These are phyloP conservation scores for Colletotrichum kahawae DNA, from an alignment of 2,329 filamentous ascomycete genomes.

Conservation along the genomic window DNA sequence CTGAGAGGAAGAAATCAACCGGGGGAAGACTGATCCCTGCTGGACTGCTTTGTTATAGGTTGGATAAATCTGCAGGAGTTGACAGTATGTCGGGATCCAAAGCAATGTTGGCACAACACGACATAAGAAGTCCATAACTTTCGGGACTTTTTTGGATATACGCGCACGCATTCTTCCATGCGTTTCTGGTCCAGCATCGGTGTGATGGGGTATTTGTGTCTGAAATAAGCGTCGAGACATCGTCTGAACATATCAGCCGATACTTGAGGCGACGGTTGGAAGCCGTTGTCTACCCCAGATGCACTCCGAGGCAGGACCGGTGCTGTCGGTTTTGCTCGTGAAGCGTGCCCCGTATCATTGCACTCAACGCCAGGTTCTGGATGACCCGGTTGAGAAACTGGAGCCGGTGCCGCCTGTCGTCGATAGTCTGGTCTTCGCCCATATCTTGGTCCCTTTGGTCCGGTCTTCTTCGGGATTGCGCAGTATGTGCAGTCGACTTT, in stretches of 20 bases:
- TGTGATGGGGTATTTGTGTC: background rate
- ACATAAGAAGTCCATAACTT: background rate
- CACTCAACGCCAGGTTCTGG: background rate
- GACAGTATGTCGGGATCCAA: background rate
- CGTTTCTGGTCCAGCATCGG: background rate
- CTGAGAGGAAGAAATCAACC: background rate
- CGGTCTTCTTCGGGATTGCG: background rate
- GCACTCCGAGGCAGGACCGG: background rate
- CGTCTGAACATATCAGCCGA: background rate
- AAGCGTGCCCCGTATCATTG: background rate
- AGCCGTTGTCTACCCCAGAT: background rate
- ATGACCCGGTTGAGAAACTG: background rate
- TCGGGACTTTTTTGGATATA: background rate
- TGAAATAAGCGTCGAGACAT: background rate
- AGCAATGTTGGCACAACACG: background rate
- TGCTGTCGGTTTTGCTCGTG: background rate
- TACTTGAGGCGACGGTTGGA: background rate
- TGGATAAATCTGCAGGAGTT: background rate
- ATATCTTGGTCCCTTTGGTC: background rate
- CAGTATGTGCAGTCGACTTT: background rate
- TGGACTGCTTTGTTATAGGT: background rate
- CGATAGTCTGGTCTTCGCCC: background rate
- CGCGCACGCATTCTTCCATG: background rate
- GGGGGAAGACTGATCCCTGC: background rate
- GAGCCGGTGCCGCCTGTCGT: background rate